Conservation (phyloP, 1,284 basidiomycete genomes). For the Naganishia liquefaciens region DNA sequence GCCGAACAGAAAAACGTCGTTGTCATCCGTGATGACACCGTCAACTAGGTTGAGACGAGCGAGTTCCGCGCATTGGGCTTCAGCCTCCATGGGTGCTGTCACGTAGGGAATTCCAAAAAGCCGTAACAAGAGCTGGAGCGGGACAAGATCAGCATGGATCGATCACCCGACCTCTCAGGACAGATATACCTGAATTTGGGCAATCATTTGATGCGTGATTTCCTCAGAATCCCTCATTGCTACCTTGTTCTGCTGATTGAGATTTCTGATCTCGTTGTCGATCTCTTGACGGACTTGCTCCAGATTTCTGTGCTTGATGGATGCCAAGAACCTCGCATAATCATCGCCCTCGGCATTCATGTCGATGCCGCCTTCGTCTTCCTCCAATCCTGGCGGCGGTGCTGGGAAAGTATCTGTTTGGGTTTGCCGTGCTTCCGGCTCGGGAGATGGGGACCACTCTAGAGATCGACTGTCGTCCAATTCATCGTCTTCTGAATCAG, state of each 20-base stretch:
- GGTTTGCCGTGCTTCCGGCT: conserved; percentile 36
- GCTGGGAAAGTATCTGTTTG: conserved; percentile 32
- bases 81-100: conserved; percentile 98
- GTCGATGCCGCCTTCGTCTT: conserved; percentile 68
- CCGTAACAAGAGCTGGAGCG: conserved; percentile 63
- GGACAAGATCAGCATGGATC: conserved; percentile 57
- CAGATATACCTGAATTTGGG: conserved; percentile 76
- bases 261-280: conserved; percentile 79
- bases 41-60: conserved; percentile 83
- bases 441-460: conserved; percentile 51
- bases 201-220: conserved; percentile 89
- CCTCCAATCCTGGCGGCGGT: conserved; percentile 36
- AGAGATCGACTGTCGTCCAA: conserved; percentile 45
- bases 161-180: conserved; percentile 49
- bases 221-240: conserved; percentile 94
- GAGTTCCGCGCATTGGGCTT: conserved; percentile 96
- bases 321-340: conserved; percentile 85
- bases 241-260: conserved; percentile 80
- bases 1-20: conserved; percentile 97
- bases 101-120: conserved; percentile 98
- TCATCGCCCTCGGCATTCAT: conserved; percentile 80
- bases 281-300: conserved; percentile 82
- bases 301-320: conserved; percentile 80
- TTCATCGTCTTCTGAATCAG: conserved; percentile 37
- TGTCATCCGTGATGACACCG: conserved; percentile 98